Evolutionary conservation across 2,329 filamentous ascomycete genomes (phyloP).

Genomic region (Calonectria pteridis): DNA sequence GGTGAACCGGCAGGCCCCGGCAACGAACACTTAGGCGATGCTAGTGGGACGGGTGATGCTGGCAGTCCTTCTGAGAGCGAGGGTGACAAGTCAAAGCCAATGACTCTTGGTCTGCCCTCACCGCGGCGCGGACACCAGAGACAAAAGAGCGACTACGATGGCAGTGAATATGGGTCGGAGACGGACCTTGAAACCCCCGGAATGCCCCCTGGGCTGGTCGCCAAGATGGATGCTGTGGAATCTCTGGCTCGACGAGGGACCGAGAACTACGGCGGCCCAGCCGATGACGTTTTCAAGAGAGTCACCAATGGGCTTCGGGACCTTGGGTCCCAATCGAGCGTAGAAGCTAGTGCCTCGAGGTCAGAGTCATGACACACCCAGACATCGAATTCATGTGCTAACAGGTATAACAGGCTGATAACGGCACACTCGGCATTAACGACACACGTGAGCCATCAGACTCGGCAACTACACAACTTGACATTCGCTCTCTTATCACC

Average conservation of each 20-base stretch:
- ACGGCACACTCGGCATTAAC: constrained; percentile 81
- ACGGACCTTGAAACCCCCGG: constrained; percentile 78
- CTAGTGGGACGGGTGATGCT: constrained; percentile 22
- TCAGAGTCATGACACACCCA: constrained; percentile 50
- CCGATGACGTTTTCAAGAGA: constrained; percentile 75
- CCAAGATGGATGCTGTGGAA: constrained; percentile 80
- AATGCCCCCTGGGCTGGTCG: constrained; percentile 74
- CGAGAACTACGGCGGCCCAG: constrained; percentile 73
- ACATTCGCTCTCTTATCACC: constrained; percentile 79
- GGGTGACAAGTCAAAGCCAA: constrained; percentile 48
- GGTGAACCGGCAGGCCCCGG: constrained; percentile 31
- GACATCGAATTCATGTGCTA: constrained; percentile 16
- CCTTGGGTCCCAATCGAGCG: constrained; percentile 78
- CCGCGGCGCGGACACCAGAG: constrained; percentile 63
- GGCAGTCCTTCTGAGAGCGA: constrained; percentile 34
- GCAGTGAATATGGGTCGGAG: constrained; percentile 80
- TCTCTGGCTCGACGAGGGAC: constrained; percentile 75
- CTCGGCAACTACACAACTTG: constrained; percentile 79
- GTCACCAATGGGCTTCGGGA: constrained; percentile 78
- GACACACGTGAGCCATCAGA: constrained; percentile 81
- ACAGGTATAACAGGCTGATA: constrained; percentile 69
- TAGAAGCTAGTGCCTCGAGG: constrained; percentile 80
- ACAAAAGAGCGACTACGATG: constrained; percentile 73
- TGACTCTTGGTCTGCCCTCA: constrained; percentile 60
- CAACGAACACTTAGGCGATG: constrained; percentile 30